Evolutionary conservation across 257 asterid species (phyloP).

Genomic region (Gynochthodes officinalis): DNA sequence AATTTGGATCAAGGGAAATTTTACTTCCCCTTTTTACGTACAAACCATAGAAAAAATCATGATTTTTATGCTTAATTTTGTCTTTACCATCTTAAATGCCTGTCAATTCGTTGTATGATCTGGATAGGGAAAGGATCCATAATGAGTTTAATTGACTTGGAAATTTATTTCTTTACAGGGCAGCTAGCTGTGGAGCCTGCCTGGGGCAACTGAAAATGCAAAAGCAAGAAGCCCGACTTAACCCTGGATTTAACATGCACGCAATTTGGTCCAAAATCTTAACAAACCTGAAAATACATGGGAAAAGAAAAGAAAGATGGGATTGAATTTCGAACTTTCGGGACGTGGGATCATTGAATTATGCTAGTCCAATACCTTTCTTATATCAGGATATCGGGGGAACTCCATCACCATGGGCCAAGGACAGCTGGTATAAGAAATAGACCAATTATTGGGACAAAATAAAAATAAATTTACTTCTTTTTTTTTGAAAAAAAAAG

Average conservation of each 20-base stretch:
- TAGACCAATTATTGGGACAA: slow-evolving; percentile 2
- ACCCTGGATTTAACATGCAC: too few relatives aligned
- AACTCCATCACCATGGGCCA: slow-evolving; percentile 44
- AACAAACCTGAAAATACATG: too few relatives aligned
- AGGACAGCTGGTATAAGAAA: slow-evolving; percentile 25
- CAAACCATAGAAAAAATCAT: slow-evolving; percentile 11
- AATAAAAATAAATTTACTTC: too few relatives aligned
- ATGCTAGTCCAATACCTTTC: not conserved
- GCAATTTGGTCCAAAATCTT: not conserved
- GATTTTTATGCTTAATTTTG: slow-evolving; percentile 26
- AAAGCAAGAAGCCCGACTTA: not conserved
- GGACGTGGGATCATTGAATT: slow-evolving; percentile 20
- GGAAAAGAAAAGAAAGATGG: not conserved
- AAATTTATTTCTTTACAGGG: slow-evolving; percentile 11
- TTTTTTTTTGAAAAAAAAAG: not conserved
- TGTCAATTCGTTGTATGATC: slow-evolving; percentile 11
- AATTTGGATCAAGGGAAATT: not conserved
- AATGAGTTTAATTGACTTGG: slow-evolving; percentile 21
- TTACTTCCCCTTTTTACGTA: not conserved
- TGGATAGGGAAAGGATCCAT: slow-evolving; percentile 21
- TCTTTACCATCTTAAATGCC: slow-evolving; percentile 14
- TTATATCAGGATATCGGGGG: not conserved
- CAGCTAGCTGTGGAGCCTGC: slow-evolving; percentile 8
- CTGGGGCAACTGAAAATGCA: not conserved
- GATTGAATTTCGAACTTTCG: slow-evolving; percentile 27